phyloP scores from a whole-genome alignment of 2,329 filamentous ascomycete genomes.

The Pseudogymnoascus sp. region DNA sequence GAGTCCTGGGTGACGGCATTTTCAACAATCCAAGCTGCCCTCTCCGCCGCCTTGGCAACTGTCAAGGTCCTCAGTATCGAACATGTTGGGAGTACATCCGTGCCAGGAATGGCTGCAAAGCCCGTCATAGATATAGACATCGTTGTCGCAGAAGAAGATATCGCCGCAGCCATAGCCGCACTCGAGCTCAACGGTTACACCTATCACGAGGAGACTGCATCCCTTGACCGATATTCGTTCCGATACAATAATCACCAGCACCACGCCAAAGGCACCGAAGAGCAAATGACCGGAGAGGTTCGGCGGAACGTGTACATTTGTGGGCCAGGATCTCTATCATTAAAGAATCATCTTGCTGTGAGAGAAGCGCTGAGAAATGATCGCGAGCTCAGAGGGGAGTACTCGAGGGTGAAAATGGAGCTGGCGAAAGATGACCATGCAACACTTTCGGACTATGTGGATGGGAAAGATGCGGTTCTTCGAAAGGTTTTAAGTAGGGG shows the following conservation, averaged over 20 bases:
- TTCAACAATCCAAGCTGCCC: conserved; percentile 6
- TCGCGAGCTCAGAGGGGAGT: conserved; percentile 25
- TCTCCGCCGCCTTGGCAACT: conserved; percentile 10
- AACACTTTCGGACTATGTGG: conserved; percentile 15
- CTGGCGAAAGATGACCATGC: conserved; percentile 12
- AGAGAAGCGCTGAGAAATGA: conserved; percentile 30
- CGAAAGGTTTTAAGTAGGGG: conserved; percentile 19
- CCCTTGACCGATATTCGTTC: conserved; percentile 30
- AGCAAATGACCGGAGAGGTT: conserved; percentile 12
- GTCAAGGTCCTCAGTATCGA: conserved; percentile 27
- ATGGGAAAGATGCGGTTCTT: conserved; percentile 18
- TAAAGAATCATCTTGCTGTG: conserved; percentile 33
- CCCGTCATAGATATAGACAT: conserved; percentile 46
- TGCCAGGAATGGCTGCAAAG: conserved; percentile 43
- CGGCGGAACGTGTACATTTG: conserved; percentile 32
- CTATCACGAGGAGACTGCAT: conserved; percentile 31
- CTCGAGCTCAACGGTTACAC: conserved; percentile 29
- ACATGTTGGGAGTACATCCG: conserved; percentile 44
- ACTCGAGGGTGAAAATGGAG: conserved; percentile 17
- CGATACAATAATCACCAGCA: conserved; percentile 21
- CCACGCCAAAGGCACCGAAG: not conserved
- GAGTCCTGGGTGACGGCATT: conserved; percentile 15
- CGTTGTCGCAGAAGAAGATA: conserved; percentile 28
- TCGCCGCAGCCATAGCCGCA: conserved; percentile 25
- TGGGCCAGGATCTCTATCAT: conserved; percentile 27